These are phyloP conservation scores for Eragrostis nindensis DNA, from an alignment of 176 grass and related monocot genomes.

Conservation along the genomic window DNA sequence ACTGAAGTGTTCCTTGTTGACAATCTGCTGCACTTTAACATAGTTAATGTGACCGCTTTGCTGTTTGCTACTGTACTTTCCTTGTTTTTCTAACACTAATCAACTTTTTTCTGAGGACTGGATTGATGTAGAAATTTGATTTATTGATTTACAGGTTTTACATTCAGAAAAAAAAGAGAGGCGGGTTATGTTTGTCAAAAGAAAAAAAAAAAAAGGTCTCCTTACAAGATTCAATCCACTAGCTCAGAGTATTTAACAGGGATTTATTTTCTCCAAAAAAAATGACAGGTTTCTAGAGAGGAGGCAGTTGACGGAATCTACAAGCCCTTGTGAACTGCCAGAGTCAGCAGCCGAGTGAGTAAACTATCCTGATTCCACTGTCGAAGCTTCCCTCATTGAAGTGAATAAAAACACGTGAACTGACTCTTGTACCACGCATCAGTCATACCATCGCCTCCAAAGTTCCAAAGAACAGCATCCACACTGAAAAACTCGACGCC, in stretches of 20 bases:
- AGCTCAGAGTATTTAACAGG: background rate
- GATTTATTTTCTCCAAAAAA: background rate
- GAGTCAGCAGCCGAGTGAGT: constrained; percentile 1
- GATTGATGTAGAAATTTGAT: background rate
- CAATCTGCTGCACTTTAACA: too few relatives aligned
- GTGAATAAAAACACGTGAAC: background rate
- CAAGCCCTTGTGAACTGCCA: background rate
- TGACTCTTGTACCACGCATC: background rate
- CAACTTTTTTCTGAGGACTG: background rate
- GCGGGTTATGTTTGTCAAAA: background rate
- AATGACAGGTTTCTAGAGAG: constrained; percentile 3
- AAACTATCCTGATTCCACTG: background rate
- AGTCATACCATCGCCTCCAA: background rate
- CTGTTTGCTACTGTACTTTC: background rate
- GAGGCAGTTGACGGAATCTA: constrained; percentile 35
- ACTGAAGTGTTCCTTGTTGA: too few relatives aligned
- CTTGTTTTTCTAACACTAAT: background rate
- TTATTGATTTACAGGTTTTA: background rate
- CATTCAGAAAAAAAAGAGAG: too few relatives aligned
- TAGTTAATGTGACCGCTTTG: background rate
- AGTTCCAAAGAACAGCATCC: constrained; percentile 1
- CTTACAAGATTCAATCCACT: background rate
- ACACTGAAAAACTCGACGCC: constrained; percentile 34
- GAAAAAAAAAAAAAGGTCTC: background rate
- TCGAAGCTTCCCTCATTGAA: constrained; percentile 15